phyloP scores from a whole-genome alignment of 2,329 filamentous ascomycete species.

The Aspergillus japonicus region DNA sequence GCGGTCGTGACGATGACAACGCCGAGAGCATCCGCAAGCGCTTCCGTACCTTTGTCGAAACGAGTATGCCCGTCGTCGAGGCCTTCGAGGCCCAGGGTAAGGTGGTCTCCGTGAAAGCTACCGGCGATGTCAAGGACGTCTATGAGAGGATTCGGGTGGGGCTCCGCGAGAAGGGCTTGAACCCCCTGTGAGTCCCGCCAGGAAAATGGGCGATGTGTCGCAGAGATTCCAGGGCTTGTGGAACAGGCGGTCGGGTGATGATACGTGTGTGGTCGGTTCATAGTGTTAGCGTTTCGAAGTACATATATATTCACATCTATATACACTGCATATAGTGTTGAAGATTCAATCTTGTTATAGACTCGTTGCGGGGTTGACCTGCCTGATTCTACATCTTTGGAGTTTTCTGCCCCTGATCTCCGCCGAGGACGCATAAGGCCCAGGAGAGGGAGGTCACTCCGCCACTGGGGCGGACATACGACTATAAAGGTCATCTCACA shows the following conservation, averaged over 20 bases:
- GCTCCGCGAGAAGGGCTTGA: slow-evolving; percentile 46
- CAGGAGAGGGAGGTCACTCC: neutral
- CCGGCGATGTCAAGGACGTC: slow-evolving; percentile 63
- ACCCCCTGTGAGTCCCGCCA: slow-evolving; percentile 17
- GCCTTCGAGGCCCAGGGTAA: slow-evolving; percentile 73
- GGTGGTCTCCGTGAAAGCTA: slow-evolving; percentile 78
- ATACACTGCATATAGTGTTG: neutral
- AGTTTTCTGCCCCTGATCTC: no score
- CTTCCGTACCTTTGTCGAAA: slow-evolving; percentile 90
- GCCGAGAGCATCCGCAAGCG: slow-evolving; percentile 93
- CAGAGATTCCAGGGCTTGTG: neutral
- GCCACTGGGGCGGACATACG: neutral
- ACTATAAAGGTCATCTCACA: neutral
- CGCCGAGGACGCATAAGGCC: neutral
- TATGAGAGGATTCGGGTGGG: slow-evolving; percentile 55
- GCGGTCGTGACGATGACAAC: slow-evolving; percentile 89
- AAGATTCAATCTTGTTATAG: neutral
- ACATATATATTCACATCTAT: neutral
- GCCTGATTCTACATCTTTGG: no score
- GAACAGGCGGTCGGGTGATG: neutral
- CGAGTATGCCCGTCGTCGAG: slow-evolving; percentile 95
- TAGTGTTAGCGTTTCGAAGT: neutral
- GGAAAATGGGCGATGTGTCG: neutral
- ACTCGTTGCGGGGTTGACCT: neutral
- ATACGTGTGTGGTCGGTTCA: neutral